Percentiles rank a stretch among this genome's conserved stretches.
Conservation (phyloP, 2,329 filamentous ascomycete genomes). For the Curvularia eragrostidis region DNA sequence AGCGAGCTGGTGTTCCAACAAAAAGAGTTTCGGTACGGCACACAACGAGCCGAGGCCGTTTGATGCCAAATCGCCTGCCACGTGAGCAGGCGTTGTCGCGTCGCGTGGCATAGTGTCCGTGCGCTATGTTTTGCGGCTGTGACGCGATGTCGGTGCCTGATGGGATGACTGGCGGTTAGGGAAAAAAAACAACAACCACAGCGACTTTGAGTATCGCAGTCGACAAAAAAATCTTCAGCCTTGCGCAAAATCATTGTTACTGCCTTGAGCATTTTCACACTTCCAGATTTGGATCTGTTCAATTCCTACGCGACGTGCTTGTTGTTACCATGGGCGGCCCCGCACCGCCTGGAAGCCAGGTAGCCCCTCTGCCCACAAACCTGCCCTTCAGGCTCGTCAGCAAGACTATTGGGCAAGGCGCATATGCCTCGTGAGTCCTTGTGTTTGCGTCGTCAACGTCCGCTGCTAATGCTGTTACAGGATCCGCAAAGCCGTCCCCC, state of each 20-base stretch:
- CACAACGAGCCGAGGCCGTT: slow-evolving; percentile 2
- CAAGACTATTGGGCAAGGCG: slow-evolving; percentile 93
- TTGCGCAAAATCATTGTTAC: background rate
- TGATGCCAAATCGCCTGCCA: background rate
- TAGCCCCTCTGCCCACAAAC: slow-evolving; percentile 82
- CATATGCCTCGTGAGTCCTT: slow-evolving; percentile 80
- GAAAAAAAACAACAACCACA: slow-evolving; percentile 1
- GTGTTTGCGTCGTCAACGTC: too few relatives aligned
- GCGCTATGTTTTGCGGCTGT: slow-evolving; percentile 8
- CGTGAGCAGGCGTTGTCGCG: slow-evolving; percentile 16
- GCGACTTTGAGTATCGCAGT: slow-evolving; percentile 1
- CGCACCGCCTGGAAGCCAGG: slow-evolving; percentile 68
- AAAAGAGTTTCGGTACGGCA: background rate
- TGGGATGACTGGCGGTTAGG: slow-evolving; percentile 3
- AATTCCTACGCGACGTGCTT: background rate
- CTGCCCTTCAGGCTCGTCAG: slow-evolving; percentile 94
- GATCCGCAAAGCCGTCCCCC: slow-evolving; percentile 90
- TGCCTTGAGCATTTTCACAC: background rate
- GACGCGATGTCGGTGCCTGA: slow-evolving; percentile 10
- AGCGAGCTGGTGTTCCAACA: background rate
- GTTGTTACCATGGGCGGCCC: slow-evolving; percentile 27
- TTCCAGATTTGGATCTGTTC: background rate
- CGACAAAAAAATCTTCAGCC: background rate
- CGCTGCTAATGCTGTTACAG: slow-evolving; percentile 2
- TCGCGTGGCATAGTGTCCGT: slow-evolving; percentile 11